Evolutionary conservation across 225 moss, liverwort and hornwort genomes (phyloP), one percentile per base, ranked within the genome.

Genomic region (Antitrichia curtipendula): DNA sequence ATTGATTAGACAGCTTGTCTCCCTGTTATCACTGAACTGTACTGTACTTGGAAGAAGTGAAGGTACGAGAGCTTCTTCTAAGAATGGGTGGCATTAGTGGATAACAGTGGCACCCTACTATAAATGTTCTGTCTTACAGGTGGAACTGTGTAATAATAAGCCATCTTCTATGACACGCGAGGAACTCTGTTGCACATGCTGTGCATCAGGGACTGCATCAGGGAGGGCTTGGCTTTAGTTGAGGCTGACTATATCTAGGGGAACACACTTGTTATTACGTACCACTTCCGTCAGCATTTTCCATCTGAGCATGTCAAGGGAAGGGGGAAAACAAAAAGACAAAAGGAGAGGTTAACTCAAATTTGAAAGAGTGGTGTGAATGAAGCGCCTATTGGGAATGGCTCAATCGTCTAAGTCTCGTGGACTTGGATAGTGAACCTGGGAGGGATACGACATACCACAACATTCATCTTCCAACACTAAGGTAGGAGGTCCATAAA

Each of bases 341-440:
- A 29, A 38, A 23, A 38, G 13, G 2, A 47, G 1, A 19, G 12
- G 1, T 72, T 10, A 45, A 45, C 18, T 27, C 1, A 0, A 0
- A 5, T 43, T 0, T 70, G 3, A 27, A 41, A 15, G 14, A 41
- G 5, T 0, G 1, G 1, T 25, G 20, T 41, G 25, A 25, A 40
- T 69, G 3, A 25, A 70, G 41, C 1, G 3, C 9, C 24, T 70
- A 40, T 13, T 40, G 7, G 22, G 5, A 70, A 41, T 70, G 45
- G 28, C 17, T 72, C 72, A 45, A 45, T 28, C 29, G 10, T 45
- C 3, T 6, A 45, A 6, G 45, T 43, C 29, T 47, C 6, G 11
- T 36, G 4, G 7, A 6, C 10, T 28, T 15, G 6, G 16, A 47
- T 47, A 28, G 49, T 7, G 21, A 75, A 50, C 8, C 3, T 0